These are phyloP conservation scores for Hemileccinum rubropunctum DNA, from an alignment of 768 basidiomycete genomes.

Conservation along the genomic window DNA sequence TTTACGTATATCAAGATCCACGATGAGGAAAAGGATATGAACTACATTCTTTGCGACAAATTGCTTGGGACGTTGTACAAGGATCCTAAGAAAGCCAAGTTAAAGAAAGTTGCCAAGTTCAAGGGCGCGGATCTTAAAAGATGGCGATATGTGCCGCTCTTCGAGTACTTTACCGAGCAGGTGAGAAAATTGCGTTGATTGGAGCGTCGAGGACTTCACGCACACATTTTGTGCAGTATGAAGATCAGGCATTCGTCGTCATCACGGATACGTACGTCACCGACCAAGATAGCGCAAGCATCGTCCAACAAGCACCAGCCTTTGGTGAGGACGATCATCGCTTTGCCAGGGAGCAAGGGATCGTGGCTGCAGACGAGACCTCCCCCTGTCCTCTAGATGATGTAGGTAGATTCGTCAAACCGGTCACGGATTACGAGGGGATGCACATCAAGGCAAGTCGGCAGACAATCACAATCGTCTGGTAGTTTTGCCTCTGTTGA, in stretches of 20 bases:
- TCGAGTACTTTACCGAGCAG: slow-evolving; percentile 95
- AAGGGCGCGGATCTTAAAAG: slow-evolving; percentile 92
- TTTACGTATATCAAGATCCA: slow-evolving; percentile 96
- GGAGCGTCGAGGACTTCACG: not conserved
- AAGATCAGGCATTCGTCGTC: slow-evolving; percentile 88
- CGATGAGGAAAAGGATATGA: slow-evolving; percentile 80
- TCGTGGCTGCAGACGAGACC: slow-evolving; percentile 85
- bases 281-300: slow-evolving; percentile 90
- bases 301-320: slow-evolving; percentile 97
- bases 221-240: slow-evolving; percentile 55
- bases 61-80: slow-evolving; percentile 90
- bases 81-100: slow-evolving; percentile 95
- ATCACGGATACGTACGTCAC: slow-evolving; percentile 92
- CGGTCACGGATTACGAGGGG: slow-evolving; percentile 88
- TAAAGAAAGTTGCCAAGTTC: slow-evolving; percentile 85
- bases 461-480: not conserved
- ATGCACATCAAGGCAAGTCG: slow-evolving; percentile 78
- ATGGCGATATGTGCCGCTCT: slow-evolving; percentile 92
- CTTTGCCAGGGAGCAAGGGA: slow-evolving; percentile 81
- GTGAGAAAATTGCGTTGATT: slow-evolving; percentile 39
- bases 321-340: slow-evolving; percentile 99
- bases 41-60: slow-evolving; percentile 89
- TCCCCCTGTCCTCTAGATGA: slow-evolving; percentile 97
- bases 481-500: not conserved
- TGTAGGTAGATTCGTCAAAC: slow-evolving; percentile 78